Percentiles rank a stretch among this genome's conserved stretches.
These are phyloP conservation scores for Lasiodiplodia sp. DNA, from an alignment of 2,329 filamentous ascomycete species.

Conservation along the genomic window DNA sequence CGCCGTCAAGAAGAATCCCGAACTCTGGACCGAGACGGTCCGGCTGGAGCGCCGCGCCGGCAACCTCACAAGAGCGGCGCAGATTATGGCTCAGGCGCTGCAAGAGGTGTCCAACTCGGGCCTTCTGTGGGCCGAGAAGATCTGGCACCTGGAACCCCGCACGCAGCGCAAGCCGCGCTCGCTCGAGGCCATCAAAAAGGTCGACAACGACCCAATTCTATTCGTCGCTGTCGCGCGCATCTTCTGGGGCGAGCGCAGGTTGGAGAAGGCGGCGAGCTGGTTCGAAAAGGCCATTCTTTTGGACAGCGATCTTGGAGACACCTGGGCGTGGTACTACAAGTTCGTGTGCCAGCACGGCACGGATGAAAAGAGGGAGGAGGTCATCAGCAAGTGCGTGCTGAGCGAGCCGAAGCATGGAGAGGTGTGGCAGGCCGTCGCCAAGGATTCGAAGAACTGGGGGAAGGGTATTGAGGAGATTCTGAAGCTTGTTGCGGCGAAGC, in stretches of 20 bases:
- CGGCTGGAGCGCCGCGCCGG: constrained; percentile 88
- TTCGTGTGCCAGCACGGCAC: constrained; percentile 93
- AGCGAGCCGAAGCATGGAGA: constrained; percentile 94
- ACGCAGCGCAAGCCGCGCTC: constrained; percentile 92
- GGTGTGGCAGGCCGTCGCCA: constrained; percentile 84
- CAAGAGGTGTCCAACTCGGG: constrained; percentile 91
- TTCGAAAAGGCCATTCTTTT: constrained; percentile 94
- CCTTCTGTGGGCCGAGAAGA: constrained; percentile 90
- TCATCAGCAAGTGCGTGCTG: constrained; percentile 78
- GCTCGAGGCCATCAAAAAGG: constrained; percentile 95
- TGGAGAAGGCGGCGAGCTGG: constrained; percentile 96
- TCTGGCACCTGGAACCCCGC: constrained; percentile 90
- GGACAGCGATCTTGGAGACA: constrained; percentile 87
- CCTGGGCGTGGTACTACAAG: constrained; percentile 98
- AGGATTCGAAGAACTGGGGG: constrained; percentile 82
- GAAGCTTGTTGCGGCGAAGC: constrained; percentile 72
- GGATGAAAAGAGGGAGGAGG: constrained; percentile 87
- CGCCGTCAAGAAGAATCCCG: constrained; percentile 81
- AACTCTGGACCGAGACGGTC: constrained; percentile 93
- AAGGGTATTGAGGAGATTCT: constrained; percentile 82
- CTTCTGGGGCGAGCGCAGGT: constrained; percentile 90
- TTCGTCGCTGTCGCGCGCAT: constrained; percentile 93
- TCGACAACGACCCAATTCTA: constrained; percentile 87
- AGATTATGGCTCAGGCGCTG: constrained; percentile 89
- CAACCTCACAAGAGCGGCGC: constrained; percentile 83